A percentile compares a stretch with the other conserved stretches of the same genome.
Evolutionary conservation across 495 filamentous ascomycete species (phyloP).

Genomic region (Chaetomium cochliodes): DNA sequence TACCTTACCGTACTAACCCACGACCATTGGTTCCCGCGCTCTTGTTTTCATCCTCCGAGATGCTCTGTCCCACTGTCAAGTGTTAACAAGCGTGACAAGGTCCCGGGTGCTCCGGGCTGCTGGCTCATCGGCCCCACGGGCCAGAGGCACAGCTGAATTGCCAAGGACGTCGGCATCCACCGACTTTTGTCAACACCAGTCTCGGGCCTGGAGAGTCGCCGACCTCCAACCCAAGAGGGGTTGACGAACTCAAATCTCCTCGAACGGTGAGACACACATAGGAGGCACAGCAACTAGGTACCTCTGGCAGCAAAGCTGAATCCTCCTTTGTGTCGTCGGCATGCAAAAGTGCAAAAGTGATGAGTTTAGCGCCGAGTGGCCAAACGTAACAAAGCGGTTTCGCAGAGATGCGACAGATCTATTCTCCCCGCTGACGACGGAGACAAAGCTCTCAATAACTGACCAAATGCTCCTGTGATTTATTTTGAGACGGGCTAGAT

Average conservation of each 20-base stretch:
- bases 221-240: background rate
- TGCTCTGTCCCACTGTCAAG: constrained; percentile 16
- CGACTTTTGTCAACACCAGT: background rate
- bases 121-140: background rate
- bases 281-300: background rate
- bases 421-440: background rate
- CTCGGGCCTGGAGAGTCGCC: background rate
- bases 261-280: background rate
- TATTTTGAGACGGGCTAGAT: constrained; percentile 6
- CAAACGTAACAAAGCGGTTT: constrained; percentile 1
- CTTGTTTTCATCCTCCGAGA: constrained; percentile 15
- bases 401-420: background rate
- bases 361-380: background rate
- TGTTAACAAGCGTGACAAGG: constrained; percentile 8
- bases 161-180: background rate
- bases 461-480: constrained; percentile 10
- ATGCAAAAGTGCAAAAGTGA: background rate
- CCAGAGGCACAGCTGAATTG: constrained; percentile 4
- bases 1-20: background rate
- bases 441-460: constrained; percentile 13
- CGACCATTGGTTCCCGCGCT: constrained; percentile 2
- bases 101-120: constrained; percentile 1
- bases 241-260: background rate
- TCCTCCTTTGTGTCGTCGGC: background rate
- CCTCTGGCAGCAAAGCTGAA: background rate